Evolutionary conservation across 257 asterid species (phyloP), one percentile per base, ranked within the genome.

Genomic region (Anisodus tanguticus): DNA sequence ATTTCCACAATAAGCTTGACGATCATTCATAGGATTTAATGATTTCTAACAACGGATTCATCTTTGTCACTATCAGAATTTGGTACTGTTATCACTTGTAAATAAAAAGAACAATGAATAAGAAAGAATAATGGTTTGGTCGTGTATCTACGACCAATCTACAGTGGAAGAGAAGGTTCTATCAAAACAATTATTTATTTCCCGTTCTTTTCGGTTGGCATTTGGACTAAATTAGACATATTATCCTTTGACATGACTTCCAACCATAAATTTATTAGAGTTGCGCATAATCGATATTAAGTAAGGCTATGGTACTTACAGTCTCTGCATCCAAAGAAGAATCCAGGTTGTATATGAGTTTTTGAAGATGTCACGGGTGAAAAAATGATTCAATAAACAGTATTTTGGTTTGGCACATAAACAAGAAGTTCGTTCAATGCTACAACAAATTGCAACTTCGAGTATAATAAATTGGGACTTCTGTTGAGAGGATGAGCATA

Each of bases 291-390:
- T 76, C 0, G 81, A 51, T 76, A 31, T 45, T 57, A 64, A n/a
- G 31, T 17, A 35, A 5, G 15, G 7, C 1, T 39, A 51, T 26
- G 63, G 17, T 31, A 86, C 95, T 87, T 88, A 89, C 97, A 53
- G 81, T 84, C 76, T 92, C 92, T 8, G 94, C 91, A 79, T 93
- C 88, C 53, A 88, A 83, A n/a, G 97, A 91, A 82, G 85, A 84
- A 82, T 90, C 93, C 51, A 94, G 81, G 70, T 72, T 51, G 82
- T 39, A 57, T 87, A 94, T 84, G 17, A 92, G 89, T 81, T 87
- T 93, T 86, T 86, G 95, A 76, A 94, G 93, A n/a, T n/a, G n/a
- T n/a, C n/a, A n/a, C n/a, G n/a, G n/a, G n/a, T n/a, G n/a, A n/a
- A n/a, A n/a, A 74, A 72, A 51, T 2, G 37, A 22, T 53, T 49